A percentile compares a stretch with the other conserved stretches of the same genome.
These are phyloP conservation scores for Entonaema liquescens DNA, from an alignment of 495 filamentous ascomycete genomes.

Conservation along the genomic window DNA sequence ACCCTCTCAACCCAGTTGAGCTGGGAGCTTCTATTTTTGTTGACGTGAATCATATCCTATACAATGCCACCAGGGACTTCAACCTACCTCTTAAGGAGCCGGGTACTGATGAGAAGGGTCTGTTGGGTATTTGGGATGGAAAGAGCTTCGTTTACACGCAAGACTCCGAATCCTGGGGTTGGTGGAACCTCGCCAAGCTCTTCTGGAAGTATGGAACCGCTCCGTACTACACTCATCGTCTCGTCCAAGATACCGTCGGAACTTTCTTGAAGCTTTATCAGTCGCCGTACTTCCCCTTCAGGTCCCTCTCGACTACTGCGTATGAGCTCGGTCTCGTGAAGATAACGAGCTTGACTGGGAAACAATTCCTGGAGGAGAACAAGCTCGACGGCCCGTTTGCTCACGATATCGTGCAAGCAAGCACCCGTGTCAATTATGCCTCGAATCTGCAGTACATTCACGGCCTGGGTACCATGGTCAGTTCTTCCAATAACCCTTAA, in stretches of 20 bases:
- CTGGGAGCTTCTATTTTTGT: conserved; percentile 95
- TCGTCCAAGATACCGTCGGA: conserved; percentile 75
- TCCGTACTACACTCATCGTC: conserved; percentile 73
- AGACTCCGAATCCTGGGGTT: conserved; percentile 61
- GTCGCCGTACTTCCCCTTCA: conserved; percentile 82
- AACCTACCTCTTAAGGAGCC: conserved; percentile 61
- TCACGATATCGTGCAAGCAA: conserved; percentile 88
- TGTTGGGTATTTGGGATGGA: conserved; percentile 89
- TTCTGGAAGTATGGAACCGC: conserved; percentile 86
- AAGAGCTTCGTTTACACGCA: conserved; percentile 74
- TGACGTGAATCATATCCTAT: conserved; percentile 81
- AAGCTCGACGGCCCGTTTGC: conserved; percentile 73
- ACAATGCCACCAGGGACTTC: conserved; percentile 76
- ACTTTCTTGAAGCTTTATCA: conserved; percentile 86
- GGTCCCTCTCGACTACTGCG: conserved; percentile 71
- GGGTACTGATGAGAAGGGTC: conserved; percentile 47
- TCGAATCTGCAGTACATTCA: conserved; percentile 87
- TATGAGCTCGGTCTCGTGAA: conserved; percentile 70
- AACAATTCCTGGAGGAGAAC: conserved; percentile 74
- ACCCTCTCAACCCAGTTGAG: conserved; percentile 77
- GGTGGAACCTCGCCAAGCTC: conserved; percentile 83
- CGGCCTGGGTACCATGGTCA: conserved; percentile 90
- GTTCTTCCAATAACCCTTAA: conserved; percentile 36
- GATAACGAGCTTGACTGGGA: conserved; percentile 73
- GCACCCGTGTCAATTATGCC: conserved; percentile 94